Percentiles rank a stretch among this genome's conserved stretches.
Evolutionary conservation across 75 land plant species (phyloP).

Genomic region (Azolla pinnata): DNA sequence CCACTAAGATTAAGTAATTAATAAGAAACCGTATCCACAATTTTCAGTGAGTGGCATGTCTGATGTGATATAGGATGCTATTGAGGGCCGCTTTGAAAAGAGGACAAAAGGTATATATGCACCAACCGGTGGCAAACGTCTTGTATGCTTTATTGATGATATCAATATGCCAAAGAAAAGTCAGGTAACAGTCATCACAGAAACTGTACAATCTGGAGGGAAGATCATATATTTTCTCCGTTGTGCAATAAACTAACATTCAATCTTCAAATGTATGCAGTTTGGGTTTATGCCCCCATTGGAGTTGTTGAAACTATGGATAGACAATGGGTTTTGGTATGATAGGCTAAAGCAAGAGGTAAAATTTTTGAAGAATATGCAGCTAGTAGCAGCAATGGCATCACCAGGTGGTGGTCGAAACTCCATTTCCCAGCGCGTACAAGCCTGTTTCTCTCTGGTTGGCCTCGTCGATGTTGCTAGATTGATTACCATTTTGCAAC

Average conservation of each 20-base stretch:
- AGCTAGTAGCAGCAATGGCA: slow-evolving; percentile 25
- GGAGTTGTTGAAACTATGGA: slow-evolving; percentile 27
- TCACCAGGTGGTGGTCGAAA: slow-evolving; percentile 31
- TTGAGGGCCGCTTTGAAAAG: slow-evolving; percentile 25
- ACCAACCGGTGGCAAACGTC: slow-evolving; percentile 23
- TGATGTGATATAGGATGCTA: slow-evolving; percentile 16
- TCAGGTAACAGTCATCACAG: slow-evolving; percentile 16
- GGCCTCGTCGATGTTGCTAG: background rate
- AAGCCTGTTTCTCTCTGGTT: slow-evolving; percentile 35
- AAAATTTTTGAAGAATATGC: slow-evolving; percentile 19
- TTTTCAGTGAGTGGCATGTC: too few species aligned
- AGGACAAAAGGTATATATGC: slow-evolving; percentile 29
- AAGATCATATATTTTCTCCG: too few species aligned
- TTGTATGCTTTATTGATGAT: slow-evolving; percentile 24
- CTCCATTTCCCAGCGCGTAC: slow-evolving; percentile 21
- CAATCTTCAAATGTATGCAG: slow-evolving; percentile 11
- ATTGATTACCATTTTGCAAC: background rate
- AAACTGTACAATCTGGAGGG: too few species aligned
- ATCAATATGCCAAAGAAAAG: slow-evolving; percentile 31
- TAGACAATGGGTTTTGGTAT: slow-evolving; percentile 33
- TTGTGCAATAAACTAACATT: too few species aligned
- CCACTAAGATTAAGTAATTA: too few species aligned
- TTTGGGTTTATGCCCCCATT: slow-evolving; percentile 32
- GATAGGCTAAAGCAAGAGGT: slow-evolving; percentile 26
- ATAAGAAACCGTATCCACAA: too few species aligned